phyloP scores from a whole-genome alignment of 148 eudicot genomes.

The Heliamphora exappendiculata region DNA sequence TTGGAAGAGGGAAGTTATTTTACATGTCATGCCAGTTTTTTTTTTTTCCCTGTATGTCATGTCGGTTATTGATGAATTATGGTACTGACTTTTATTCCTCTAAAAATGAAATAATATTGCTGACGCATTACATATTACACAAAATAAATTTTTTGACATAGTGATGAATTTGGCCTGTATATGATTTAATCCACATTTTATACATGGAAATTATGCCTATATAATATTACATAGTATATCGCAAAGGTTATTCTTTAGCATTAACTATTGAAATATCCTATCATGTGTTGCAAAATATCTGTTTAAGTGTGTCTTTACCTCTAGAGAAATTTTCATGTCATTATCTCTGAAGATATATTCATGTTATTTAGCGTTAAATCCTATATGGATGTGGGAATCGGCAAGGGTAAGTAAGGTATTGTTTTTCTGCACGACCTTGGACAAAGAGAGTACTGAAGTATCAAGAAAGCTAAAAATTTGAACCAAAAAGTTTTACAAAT shows the following conservation, averaged over 20 bases:
- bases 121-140: too few relatives aligned
- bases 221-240: background rate
- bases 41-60: background rate
- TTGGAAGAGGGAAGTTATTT: background rate
- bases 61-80: background rate
- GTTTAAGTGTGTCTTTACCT: background rate
- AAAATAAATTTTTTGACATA: too few relatives aligned
- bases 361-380: background rate
- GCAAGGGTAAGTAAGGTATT: too few relatives aligned
- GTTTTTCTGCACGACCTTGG: too few relatives aligned
- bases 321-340: too few relatives aligned
- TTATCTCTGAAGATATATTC: background rate
- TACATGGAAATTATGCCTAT: background rate
- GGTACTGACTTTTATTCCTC: background rate
- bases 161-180: background rate
- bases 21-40: background rate
- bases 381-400: background rate
- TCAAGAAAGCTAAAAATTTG: too few relatives aligned
- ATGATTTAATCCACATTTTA: background rate
- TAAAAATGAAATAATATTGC: background rate
- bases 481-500: too few relatives aligned
- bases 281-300: background rate
- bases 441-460: too few relatives aligned
- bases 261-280: background rate
- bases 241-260: background rate